These are phyloP conservation scores for Beauveria medogensis DNA, from an alignment of 2,329 filamentous ascomycete species.

Conservation along the genomic window DNA sequence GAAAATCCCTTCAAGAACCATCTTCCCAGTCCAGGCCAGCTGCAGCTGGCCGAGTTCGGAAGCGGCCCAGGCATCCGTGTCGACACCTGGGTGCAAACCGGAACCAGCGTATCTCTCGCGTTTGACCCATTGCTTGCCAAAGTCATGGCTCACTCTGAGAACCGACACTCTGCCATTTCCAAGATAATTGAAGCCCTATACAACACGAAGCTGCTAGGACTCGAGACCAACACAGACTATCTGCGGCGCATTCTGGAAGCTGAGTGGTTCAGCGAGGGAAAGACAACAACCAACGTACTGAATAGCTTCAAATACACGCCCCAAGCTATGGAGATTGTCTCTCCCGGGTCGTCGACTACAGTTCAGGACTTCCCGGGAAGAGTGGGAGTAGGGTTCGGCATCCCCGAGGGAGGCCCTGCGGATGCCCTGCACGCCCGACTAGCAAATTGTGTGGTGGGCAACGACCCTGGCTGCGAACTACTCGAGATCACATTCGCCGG, in stretches of 20 bases:
- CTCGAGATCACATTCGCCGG: conserved; percentile 54
- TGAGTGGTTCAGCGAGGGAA: conserved; percentile 36
- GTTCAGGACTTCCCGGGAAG: conserved; percentile 52
- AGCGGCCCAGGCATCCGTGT: conserved; percentile 40
- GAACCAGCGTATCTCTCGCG: conserved; percentile 46
- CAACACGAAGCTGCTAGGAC: conserved; percentile 33
- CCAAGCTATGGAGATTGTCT: conserved; percentile 46
- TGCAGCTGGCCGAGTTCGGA: conserved; percentile 51
- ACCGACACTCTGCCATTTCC: conserved; percentile 30
- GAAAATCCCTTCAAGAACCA: conserved; percentile 51
- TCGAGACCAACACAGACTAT: conserved; percentile 50
- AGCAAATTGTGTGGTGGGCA: conserved; percentile 53
- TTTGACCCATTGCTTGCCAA: conserved; percentile 53
- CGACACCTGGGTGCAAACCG: conserved; percentile 56
- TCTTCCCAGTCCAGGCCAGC: conserved; percentile 48
- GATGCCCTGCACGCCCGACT: conserved; percentile 49
- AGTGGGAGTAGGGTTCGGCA: conserved; percentile 47
- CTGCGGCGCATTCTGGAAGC: conserved; percentile 40
- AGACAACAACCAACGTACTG: conserved; percentile 50
- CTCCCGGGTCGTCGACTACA: conserved; percentile 47
- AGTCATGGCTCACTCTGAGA: conserved; percentile 44
- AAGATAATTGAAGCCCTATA: conserved; percentile 37
- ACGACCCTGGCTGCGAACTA: conserved; percentile 40
- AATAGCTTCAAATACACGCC: conserved; percentile 40
- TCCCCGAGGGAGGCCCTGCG: conserved; percentile 54